Base-by-base conservation (phyloP, 2,329 filamentous ascomycete genomes). In the Fusarium papillatum region DNA sequence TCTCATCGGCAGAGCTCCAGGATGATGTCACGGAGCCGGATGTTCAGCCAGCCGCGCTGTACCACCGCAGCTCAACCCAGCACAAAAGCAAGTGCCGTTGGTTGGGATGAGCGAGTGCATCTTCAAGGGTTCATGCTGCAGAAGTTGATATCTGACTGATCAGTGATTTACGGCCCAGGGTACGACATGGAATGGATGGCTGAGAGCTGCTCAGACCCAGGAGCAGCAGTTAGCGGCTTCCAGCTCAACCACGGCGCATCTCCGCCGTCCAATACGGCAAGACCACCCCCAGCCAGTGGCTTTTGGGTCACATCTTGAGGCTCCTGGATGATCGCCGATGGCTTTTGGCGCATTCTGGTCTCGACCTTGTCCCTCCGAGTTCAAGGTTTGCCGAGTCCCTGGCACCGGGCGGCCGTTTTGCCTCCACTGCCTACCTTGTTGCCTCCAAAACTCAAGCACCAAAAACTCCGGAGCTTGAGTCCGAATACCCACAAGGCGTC, bases 331-430 rank as follows among this genome's bases (percentile, higher is more conserved):
- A 73, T 71, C 57, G 59, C 46, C 64, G 61, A 64, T 71, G 73
- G 74, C 68, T 71, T 64, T 72, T 64, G 62, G 50, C 43, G 71
- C 41, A 48, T 65, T 59, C 34, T 43, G 69, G 74, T 70, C 71
- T 43, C 71, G 74, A 66, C 63, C 63, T 43, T 19, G 46, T 31
- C 65, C 43, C n/a, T 19, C 29, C 34, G 64, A 50, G 39, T 53
- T 55, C 48, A 76, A 70, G 63, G 53, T 75, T 75, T 60, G 63
- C 69, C 55, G 38, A 69, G 63, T 70, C 57, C 74, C 74, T 68
- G 68, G 64, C n/a, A 59, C 38, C 46, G 55, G 48, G 36, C 43
- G 55, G 39, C 68, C 71, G 65, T 76, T 76, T 69, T 36, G 39
- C 66, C 66, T 69, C 71, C 61, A 61, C 60, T 67, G 60, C 53